These are phyloP conservation scores for Fusarium globosum DNA, from an alignment of 2,329 filamentous ascomycete genomes.

Conservation along the genomic window DNA sequence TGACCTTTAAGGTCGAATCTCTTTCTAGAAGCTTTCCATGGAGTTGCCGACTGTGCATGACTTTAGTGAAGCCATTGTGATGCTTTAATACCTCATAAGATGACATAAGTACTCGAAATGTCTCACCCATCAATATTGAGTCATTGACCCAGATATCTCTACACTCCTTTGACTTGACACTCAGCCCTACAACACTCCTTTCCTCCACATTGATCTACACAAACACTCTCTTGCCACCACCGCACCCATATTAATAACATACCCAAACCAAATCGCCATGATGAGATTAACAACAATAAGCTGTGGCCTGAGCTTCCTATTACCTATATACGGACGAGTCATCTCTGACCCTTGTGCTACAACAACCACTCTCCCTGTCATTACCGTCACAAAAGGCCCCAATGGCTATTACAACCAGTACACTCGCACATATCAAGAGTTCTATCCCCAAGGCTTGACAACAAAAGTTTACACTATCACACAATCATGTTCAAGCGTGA, in stretches of 20 bases:
- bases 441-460: neutral
- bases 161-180: neutral
- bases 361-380: neutral
- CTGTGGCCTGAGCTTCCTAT: neutral
- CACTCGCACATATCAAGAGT: slow-evolving; percentile 14
- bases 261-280: neutral
- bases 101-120: neutral
- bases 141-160: neutral
- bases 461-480: slow-evolving; percentile 4
- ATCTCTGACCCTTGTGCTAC: slow-evolving; percentile 1
- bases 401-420: neutral
- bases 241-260: neutral
- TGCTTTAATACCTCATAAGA: accelerated
- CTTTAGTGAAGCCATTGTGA: accelerated
- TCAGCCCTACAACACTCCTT: neutral
- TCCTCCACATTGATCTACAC: accelerated
- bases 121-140: neutral
- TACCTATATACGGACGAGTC: neutral
- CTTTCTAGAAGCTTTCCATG: neutral
- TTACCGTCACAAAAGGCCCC: neutral
- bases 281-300: neutral
- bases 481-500: slow-evolving; percentile 1
- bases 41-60: too few species aligned
- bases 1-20: too few species aligned
- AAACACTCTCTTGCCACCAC: neutral